Evolutionary conservation across 306 rosid species (phyloP).

Genomic region (Ziziphus jujuba): DNA sequence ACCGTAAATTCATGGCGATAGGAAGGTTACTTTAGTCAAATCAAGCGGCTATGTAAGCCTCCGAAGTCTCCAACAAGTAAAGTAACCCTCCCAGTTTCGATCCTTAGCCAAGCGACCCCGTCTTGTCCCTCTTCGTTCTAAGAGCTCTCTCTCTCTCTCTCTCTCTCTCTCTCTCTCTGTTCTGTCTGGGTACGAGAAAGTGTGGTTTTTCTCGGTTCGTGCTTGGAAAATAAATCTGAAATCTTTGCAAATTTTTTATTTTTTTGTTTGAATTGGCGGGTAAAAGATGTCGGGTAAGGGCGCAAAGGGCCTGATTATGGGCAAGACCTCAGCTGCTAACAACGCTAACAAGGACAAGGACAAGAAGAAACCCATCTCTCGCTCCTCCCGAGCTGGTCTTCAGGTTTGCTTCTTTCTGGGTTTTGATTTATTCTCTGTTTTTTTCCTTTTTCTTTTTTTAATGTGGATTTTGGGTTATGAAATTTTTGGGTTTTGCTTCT

Average conservation of each 20-base stretch:
- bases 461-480: background rate
- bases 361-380: slow-evolving; percentile 79
- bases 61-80: slow-evolving; percentile 1
- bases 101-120: background rate
- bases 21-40: slow-evolving; percentile 16
- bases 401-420: slow-evolving; percentile 38
- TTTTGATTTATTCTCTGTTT: background rate
- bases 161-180: background rate
- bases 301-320: slow-evolving; percentile 70
- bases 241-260: background rate
- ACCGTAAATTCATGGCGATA: slow-evolving; percentile 5
- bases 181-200: background rate
- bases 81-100: background rate
- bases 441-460: background rate
- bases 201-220: background rate
- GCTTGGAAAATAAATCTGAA: background rate
- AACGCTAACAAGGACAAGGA: slow-evolving; percentile 58
- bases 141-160: background rate
- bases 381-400: slow-evolving; percentile 84
- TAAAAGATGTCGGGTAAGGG: slow-evolving; percentile 78
- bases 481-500: background rate
- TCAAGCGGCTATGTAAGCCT: no score
- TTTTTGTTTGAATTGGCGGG: slow-evolving; percentile 33
- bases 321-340: slow-evolving; percentile 48
- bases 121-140: background rate